A percentile compares a stretch with the other conserved stretches of the same genome.
phyloP scores from a whole-genome alignment of 2,329 filamentous ascomycete species.

The Microdochium trichocladiopsis region DNA sequence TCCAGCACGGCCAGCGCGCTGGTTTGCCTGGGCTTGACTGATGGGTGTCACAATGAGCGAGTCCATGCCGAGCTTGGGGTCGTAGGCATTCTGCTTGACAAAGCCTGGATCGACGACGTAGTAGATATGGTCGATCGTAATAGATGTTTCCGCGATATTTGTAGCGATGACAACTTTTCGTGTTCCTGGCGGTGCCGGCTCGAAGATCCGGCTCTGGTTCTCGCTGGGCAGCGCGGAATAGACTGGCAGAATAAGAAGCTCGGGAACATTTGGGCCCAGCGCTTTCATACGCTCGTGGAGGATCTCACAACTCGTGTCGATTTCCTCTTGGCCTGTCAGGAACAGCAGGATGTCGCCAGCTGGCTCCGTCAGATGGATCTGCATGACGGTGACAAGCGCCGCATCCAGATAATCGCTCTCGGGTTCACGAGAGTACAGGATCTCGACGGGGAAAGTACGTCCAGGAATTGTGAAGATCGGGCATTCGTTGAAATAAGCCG shows the following conservation, averaged over 20 bases:
- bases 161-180: slow-evolving; percentile 96
- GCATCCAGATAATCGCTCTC: slow-evolving; percentile 94
- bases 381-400: slow-evolving; percentile 94
- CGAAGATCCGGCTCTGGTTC: slow-evolving; percentile 91
- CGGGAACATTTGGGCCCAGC: slow-evolving; percentile 81
- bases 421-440: slow-evolving; percentile 90
- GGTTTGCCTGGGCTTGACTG: slow-evolving; percentile 92
- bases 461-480: slow-evolving; percentile 97
- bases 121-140: slow-evolving; percentile 96
- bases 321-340: slow-evolving; percentile 95
- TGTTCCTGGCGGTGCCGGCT: slow-evolving; percentile 77
- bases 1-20: slow-evolving; percentile 85
- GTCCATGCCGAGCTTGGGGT: slow-evolving; percentile 97
- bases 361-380: slow-evolving; percentile 91
- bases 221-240: slow-evolving; percentile 91
- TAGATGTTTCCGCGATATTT: slow-evolving; percentile 96
- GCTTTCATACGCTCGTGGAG: slow-evolving; percentile 95
- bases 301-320: slow-evolving; percentile 90
- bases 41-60: slow-evolving; percentile 93
- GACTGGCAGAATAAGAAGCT: slow-evolving; percentile 89
- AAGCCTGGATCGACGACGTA: slow-evolving; percentile 97
- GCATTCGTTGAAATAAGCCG: slow-evolving; percentile 88
- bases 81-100: slow-evolving; percentile 95
- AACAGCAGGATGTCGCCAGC: slow-evolving; percentile 94
- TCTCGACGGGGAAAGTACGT: slow-evolving; percentile 89